A percentile compares a stretch with the other conserved stretches of the same genome.
These are phyloP conservation scores for Aspergillus sp. DNA, from an alignment of 2,329 filamentous ascomycete genomes.

Conservation along the genomic window DNA sequence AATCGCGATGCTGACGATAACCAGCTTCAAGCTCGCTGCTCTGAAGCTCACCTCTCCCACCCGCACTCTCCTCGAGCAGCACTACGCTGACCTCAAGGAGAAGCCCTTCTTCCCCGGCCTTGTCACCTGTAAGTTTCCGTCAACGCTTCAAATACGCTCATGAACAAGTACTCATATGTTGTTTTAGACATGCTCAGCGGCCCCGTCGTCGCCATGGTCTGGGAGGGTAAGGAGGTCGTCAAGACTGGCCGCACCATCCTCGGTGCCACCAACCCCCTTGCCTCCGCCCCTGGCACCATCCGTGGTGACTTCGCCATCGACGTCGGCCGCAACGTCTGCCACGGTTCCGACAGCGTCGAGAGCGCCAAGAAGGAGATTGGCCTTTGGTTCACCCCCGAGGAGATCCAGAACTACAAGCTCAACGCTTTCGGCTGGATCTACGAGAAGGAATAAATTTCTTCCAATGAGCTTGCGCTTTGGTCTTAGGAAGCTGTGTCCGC, in stretches of 20 bases:
- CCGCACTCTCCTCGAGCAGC: slow-evolving; percentile 96
- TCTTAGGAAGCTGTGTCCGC: slow-evolving; percentile 14
- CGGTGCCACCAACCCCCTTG: slow-evolving; percentile 97
- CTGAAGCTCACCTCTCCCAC: slow-evolving; percentile 90
- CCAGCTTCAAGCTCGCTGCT: slow-evolving; percentile 94
- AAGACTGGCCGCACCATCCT: slow-evolving; percentile 96
- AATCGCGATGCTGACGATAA: background rate
- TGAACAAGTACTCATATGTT: slow-evolving; percentile 9
- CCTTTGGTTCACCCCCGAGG: slow-evolving; percentile 92
- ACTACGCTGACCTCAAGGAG: slow-evolving; percentile 88
- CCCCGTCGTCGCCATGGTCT: slow-evolving; percentile 98
- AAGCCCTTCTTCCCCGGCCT: slow-evolving; percentile 98
- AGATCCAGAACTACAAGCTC: slow-evolving; percentile 81
- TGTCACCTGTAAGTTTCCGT: slow-evolving; percentile 71
- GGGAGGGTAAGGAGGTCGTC: slow-evolving; percentile 98
- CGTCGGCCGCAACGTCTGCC: slow-evolving; percentile 98
- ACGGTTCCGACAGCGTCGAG: slow-evolving; percentile 98
- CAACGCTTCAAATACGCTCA: background rate
- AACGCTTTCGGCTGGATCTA: slow-evolving; percentile 92
- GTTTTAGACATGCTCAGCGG: slow-evolving; percentile 87
- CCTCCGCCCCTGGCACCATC: slow-evolving; percentile 95
- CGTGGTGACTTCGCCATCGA: slow-evolving; percentile 88
- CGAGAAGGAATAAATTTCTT: slow-evolving; percentile 68
- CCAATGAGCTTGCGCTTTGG: slow-evolving; percentile 16
- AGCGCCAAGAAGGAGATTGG: slow-evolving; percentile 99